Conservation (phyloP, 495 filamentous ascomycete genomes). For the Mytilinidion resinicola region DNA sequence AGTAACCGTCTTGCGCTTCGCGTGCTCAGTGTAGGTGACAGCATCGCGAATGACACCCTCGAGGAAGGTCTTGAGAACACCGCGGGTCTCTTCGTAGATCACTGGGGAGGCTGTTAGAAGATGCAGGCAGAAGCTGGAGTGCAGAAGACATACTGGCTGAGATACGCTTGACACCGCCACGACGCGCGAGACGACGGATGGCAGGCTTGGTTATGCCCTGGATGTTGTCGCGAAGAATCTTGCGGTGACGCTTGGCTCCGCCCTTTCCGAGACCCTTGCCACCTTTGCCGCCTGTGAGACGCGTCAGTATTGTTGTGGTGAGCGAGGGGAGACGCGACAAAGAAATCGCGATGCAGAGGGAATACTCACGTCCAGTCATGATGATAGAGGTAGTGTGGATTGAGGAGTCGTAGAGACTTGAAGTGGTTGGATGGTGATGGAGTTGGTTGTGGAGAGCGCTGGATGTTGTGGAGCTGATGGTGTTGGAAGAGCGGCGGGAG, state of each 20-base stretch:
- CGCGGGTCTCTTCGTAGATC: constrained; percentile 99
- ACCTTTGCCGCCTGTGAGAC: constrained; percentile 41
- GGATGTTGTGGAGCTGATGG: constrained; percentile 3
- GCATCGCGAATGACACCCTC: constrained; percentile 86
- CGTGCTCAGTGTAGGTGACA: constrained; percentile 88
- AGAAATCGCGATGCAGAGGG: constrained; percentile 5
- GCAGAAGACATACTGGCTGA: constrained; percentile 66
- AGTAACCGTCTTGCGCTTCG: constrained; percentile 97
- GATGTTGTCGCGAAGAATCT: constrained; percentile 52
- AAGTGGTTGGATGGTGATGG: neutral
- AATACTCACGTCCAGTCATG: constrained; percentile 95
- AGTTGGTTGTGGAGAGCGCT: neutral
- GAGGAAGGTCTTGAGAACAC: constrained; percentile 99
- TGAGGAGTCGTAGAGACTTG: constrained; percentile 6
- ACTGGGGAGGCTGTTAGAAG: constrained; percentile 38
- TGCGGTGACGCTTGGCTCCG: constrained; percentile 61
- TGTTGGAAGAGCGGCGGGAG: constrained; percentile 2
- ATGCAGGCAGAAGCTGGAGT: neutral
- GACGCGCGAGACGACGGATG: constrained; percentile 92
- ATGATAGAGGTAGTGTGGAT: constrained; percentile 31
- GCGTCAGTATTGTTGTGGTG: constrained; percentile 22
- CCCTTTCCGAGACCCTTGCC: constrained; percentile 47
- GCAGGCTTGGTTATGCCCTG: constrained; percentile 99
- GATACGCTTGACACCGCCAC: constrained; percentile 77
- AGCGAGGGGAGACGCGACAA: neutral